phyloP scores from a whole-genome alignment of 2,329 filamentous ascomycete genomes.

The Lasiodiplodia citricola region DNA sequence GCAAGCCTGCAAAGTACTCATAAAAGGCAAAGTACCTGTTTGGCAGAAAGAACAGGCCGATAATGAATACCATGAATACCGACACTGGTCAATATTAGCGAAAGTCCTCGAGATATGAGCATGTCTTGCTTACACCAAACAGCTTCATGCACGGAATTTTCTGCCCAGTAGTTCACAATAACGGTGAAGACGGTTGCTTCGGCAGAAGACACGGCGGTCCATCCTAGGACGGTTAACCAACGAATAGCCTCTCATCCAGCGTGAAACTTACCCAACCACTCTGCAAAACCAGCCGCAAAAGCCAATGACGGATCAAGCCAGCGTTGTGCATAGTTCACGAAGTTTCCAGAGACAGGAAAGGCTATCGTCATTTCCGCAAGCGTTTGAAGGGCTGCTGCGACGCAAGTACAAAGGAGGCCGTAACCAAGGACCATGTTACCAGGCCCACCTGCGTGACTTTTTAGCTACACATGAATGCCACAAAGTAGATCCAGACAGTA shows the following conservation, averaged over 20 bases:
- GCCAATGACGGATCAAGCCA: constrained; percentile 47
- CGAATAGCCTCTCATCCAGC: background rate
- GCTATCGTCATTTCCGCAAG: constrained; percentile 45
- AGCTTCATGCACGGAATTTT: background rate
- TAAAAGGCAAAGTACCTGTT: constrained; percentile 42
- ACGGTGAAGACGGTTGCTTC: constrained; percentile 33
- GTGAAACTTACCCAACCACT: constrained; percentile 35
- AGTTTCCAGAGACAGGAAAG: constrained; percentile 45
- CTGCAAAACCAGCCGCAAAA: constrained; percentile 45
- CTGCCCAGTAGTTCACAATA: constrained; percentile 26
- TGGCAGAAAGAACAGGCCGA: constrained; percentile 30
- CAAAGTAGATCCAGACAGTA: background rate
- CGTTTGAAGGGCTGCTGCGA: constrained; percentile 41
- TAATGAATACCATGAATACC: constrained; percentile 14
- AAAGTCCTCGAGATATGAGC: background rate
- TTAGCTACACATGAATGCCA: background rate
- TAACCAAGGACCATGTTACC: constrained; percentile 39
- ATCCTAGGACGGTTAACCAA: constrained; percentile 27
- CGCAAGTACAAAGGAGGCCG: constrained; percentile 35
- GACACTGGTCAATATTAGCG: constrained; percentile 18
- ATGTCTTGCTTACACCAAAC: constrained; percentile 4
- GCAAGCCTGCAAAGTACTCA: constrained; percentile 19
- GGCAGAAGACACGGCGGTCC: constrained; percentile 32
- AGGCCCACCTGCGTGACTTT: constrained; percentile 30
- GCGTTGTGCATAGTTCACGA: constrained; percentile 46